Evolutionary conservation across 2,329 filamentous ascomycete genomes (phyloP), one percentile per base, ranked within the genome.

Genomic region (Colletotrichum scovillei): DNA sequence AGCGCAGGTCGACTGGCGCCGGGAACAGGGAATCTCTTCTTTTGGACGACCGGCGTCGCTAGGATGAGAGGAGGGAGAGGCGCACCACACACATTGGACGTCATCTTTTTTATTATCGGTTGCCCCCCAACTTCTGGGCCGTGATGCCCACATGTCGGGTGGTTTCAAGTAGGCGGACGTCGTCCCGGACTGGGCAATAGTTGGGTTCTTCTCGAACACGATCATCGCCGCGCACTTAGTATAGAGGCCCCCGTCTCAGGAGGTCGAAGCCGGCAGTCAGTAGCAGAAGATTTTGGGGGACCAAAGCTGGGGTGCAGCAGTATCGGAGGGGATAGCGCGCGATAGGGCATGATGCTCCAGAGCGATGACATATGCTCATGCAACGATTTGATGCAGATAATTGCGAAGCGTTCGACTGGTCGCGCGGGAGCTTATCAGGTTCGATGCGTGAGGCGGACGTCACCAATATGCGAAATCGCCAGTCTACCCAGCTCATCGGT

Each of bases 71-170:
- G 24, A 53, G 32, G 14, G 52, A 58, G 42, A 46, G 19, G 14
- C 26, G n/a, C 57, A 42, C 30, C 11, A 8, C 22, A 26, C 22
- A 46, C 24, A 16, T 52, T 52, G 24, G 53, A 66, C 67, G 67
- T 70, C 67, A 70, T 66, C 28, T 42, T 70, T 49, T 42, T 16
- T 19, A n/a, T 49, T 5, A 22, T 49, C 32, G 60, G 49, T 73
- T 70, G 67, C 67, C 70, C 67, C 59, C 67, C 32, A 65, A 60
- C 60, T 73, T 49, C 55, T 49, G 55, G 67, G 32, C 66, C 60
- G 67, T 28, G 67, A 66, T 62, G 62, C 30, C 67, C 70, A 65
- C 66, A 35, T 28, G 30, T 35, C 4, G 49, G 60, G 42, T 49
- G 60, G 67, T 70, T 65, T 65, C 70, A 65, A 55, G 64, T 46